Evolutionary conservation across 2,329 filamentous ascomycete species (phyloP).

Genomic region (Scedosporium boydii): DNA sequence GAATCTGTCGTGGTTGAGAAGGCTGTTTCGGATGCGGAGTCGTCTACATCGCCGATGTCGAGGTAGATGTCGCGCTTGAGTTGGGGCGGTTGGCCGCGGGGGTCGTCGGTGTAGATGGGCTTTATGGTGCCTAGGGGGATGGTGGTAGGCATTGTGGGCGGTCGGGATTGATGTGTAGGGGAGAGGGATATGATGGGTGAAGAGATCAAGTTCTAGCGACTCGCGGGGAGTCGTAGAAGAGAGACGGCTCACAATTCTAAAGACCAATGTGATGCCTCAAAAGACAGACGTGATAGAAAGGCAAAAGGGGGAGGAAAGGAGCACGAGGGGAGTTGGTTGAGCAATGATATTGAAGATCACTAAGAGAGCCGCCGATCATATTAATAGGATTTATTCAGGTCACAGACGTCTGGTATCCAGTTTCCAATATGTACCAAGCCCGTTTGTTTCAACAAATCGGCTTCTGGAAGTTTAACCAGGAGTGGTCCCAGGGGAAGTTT

Average conservation of each 20-base stretch:
- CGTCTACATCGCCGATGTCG: constrained; percentile 9
- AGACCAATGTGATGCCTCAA: background rate
- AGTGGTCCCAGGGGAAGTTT: background rate
- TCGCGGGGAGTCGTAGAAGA: background rate
- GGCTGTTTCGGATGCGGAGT: constrained; percentile 3
- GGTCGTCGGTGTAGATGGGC: constrained; percentile 5
- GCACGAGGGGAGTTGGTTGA: background rate
- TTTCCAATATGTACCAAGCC: too few relatives aligned
- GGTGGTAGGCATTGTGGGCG: background rate
- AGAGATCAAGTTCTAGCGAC: background rate
- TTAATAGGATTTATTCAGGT: background rate
- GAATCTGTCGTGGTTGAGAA: background rate
- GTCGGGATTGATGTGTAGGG: background rate
- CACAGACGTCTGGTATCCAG: too few relatives aligned
- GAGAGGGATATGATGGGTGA: constrained; percentile 4
- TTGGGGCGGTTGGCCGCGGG: background rate
- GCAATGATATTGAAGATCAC: background rate
- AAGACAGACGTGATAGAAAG: background rate
- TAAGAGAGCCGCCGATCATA: background rate
- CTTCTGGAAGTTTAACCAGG: background rate
- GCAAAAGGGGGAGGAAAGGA: background rate
- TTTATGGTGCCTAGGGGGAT: constrained; percentile 6
- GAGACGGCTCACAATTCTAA: background rate
- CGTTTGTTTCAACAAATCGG: background rate
- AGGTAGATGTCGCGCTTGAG: constrained; percentile 7